phyloP scores from a whole-genome alignment of 768 basidiomycete genomes.

The Psilocybe subaeruginosa region DNA sequence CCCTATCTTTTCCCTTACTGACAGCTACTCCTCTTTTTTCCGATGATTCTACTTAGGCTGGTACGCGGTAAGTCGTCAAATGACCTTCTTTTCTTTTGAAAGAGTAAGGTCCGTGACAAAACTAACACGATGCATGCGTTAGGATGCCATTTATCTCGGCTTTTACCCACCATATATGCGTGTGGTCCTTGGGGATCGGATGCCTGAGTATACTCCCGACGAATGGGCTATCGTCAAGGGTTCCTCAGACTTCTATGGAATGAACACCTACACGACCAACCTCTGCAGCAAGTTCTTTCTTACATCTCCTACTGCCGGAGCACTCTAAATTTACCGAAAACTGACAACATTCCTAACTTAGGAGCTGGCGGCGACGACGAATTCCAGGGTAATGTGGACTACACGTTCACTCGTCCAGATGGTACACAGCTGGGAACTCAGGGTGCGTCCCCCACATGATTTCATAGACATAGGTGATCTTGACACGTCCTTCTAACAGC shows the following conservation, averaged over 20 bases:
- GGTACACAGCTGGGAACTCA: constrained; percentile 66
- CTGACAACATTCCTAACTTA: constrained; percentile 22
- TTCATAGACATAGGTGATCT: background rate
- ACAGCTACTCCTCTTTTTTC: constrained; percentile 23
- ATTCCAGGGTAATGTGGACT: constrained; percentile 62
- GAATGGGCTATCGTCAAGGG: constrained; percentile 61
- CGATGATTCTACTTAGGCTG: constrained; percentile 45
- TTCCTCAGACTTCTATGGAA: constrained; percentile 73
- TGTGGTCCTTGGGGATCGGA: constrained; percentile 57
- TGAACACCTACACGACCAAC: constrained; percentile 75
- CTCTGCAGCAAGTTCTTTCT: constrained; percentile 48
- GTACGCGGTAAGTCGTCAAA: constrained; percentile 52
- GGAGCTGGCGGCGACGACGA: constrained; percentile 65
- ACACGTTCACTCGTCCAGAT: constrained; percentile 65
- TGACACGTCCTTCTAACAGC: constrained; percentile 34
- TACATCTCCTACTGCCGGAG: background rate
- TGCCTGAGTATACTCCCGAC: constrained; percentile 58
- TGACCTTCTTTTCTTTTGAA: constrained; percentile 13
- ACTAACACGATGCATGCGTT: constrained; percentile 3
- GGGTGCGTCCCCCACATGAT: constrained; percentile 36
- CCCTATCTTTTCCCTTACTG: constrained; percentile 20
- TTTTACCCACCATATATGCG: constrained; percentile 65
- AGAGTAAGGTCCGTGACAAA: background rate
- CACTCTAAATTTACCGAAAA: background rate
- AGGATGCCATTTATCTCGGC: constrained; percentile 74